These are phyloP conservation scores for Phytophthora agathidicida DNA, from an alignment of 352 stramenopile species.

Conservation along the genomic window DNA sequence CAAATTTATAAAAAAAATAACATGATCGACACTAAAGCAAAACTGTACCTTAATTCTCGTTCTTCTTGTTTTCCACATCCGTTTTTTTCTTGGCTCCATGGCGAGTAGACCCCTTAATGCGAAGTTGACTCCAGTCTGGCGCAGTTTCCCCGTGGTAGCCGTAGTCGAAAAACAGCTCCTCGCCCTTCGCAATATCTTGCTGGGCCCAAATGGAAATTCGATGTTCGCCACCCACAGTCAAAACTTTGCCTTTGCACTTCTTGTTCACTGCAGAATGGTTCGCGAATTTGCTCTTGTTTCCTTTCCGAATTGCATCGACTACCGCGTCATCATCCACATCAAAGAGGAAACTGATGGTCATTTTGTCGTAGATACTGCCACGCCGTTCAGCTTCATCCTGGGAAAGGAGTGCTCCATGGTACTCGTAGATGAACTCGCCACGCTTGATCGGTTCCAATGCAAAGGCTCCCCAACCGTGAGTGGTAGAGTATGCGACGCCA, in stretches of 20 bases:
- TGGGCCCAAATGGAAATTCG: constrained; percentile 93
- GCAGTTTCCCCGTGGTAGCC: constrained; percentile 66
- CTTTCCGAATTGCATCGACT: constrained; percentile 91
- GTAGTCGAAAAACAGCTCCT: constrained; percentile 79
- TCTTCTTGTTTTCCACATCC: constrained; percentile 29
- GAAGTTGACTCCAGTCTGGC: constrained; percentile 68
- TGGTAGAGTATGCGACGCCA: constrained; percentile 61
- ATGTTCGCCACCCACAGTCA: constrained; percentile 86
- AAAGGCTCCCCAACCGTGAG: constrained; percentile 72
- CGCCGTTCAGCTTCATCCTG: constrained; percentile 76
- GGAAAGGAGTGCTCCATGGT: constrained; percentile 65
- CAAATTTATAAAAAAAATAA: too few species aligned
- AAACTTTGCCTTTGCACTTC: constrained; percentile 85
- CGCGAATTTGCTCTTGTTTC: constrained; percentile 94
- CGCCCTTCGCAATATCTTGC: constrained; percentile 85
- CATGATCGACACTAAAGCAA: not conserved
- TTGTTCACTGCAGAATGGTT: constrained; percentile 75
- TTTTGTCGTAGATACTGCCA: constrained; percentile 88
- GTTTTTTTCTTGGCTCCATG: constrained; percentile 25
- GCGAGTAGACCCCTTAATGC: constrained; percentile 43
- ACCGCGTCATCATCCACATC: constrained; percentile 89
- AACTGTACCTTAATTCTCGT: constrained; percentile 21
- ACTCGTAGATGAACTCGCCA: constrained; percentile 77
- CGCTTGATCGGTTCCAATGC: constrained; percentile 64
- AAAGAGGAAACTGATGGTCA: constrained; percentile 92